Percentiles rank a stretch among this genome's conserved stretches.
phyloP scores from a whole-genome alignment of 352 stramenopile species.

The Phytophthora cryptogea region DNA sequence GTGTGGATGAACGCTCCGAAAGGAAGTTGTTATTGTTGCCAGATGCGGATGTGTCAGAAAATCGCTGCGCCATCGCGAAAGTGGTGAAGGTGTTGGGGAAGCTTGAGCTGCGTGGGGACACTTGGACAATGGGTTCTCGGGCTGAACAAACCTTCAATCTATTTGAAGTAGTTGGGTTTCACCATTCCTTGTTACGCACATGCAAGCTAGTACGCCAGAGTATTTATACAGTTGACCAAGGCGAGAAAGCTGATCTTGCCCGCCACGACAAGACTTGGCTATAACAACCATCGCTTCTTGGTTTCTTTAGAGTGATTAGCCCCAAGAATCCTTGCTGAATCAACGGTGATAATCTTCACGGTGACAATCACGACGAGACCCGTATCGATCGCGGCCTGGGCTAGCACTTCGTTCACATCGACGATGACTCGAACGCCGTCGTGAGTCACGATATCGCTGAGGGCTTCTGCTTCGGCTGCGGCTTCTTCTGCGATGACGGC shows the following conservation, averaged over 20 bases:
- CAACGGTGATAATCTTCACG: slow-evolving; percentile 5
- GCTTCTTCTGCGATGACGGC: slow-evolving; percentile 14
- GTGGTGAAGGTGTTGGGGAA: neutral
- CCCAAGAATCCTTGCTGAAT: neutral
- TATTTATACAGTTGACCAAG: slow-evolving; percentile 22
- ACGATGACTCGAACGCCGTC: neutral
- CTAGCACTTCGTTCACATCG: slow-evolving; percentile 7
- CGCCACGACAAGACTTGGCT: neutral
- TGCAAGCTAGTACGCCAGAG: neutral
- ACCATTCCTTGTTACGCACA: neutral
- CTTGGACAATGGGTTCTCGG: slow-evolving; percentile 13
- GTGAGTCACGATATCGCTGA: slow-evolving; percentile 2
- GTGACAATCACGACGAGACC: slow-evolving; percentile 3
- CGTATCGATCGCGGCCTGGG: neutral
- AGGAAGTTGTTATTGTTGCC: slow-evolving; percentile 61
- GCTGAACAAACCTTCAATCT: neutral
- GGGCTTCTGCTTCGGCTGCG: slow-evolving; percentile 19
- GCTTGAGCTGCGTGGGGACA: slow-evolving; percentile 9
- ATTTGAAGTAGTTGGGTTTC: slow-evolving; percentile 18
- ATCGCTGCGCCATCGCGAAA: slow-evolving; percentile 23
- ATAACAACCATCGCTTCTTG: slow-evolving; percentile 24
- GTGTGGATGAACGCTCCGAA: slow-evolving; percentile 44
- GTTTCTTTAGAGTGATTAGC: slow-evolving; percentile 1
- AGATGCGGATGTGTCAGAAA: slow-evolving; percentile 5
- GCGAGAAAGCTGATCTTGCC: neutral